A percentile compares a stretch with the other conserved stretches of the same genome.
phyloP scores from a whole-genome alignment of 257 asterid species.

The Cordia subcordata region DNA sequence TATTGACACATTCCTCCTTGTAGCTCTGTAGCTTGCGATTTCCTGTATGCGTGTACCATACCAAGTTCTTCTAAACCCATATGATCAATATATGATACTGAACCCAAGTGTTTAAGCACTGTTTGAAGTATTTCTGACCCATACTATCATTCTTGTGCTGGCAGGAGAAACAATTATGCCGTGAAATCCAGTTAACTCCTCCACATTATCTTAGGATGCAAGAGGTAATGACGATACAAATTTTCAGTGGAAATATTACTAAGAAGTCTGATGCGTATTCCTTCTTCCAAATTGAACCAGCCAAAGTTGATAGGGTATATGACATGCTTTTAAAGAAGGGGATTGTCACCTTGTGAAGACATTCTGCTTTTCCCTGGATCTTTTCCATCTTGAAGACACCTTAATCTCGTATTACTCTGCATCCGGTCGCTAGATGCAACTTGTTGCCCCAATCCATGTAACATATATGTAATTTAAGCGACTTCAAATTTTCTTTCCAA shows the following conservation, averaged over 20 bases:
- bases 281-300: slow-evolving; percentile 56
- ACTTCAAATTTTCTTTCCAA: no score
- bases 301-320: slow-evolving; percentile 64
- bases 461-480: no score
- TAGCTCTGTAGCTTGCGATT: neutral
- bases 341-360: slow-evolving; percentile 28
- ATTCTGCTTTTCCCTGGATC: no score
- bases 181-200: slow-evolving; percentile 58
- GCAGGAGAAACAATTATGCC: slow-evolving; percentile 84
- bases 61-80: no score
- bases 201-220: slow-evolving; percentile 64
- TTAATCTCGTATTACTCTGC: no score
- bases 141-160: slow-evolving; percentile 2
- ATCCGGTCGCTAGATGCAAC: no score
- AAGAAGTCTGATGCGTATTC: slow-evolving; percentile 70
- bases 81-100: no score
- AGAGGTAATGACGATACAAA: slow-evolving; percentile 50
- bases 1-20: neutral
- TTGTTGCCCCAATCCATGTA: no score
- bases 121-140: neutral
- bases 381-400: neutral
- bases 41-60: neutral
- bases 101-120: neutral
- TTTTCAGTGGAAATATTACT: slow-evolving; percentile 57
- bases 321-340: slow-evolving; percentile 77